A percentile compares a stretch with the other conserved stretches of the same genome.
Conservation (phyloP, 1,139 yeast species). For the Candida sp. region DNA sequence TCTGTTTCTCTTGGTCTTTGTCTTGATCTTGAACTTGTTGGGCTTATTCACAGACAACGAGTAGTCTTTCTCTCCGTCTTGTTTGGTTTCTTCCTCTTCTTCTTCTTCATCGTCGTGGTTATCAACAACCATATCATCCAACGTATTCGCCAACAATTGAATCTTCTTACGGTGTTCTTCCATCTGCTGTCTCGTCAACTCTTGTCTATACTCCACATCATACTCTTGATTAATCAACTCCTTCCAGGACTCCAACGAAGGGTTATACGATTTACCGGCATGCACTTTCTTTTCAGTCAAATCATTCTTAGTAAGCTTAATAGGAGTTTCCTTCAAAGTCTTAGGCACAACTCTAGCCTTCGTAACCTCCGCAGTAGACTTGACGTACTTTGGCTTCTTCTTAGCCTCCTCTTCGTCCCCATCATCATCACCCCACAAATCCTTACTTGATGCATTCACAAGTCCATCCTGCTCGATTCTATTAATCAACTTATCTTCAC, state of each 20-base stretch:
- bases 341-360: slow-evolving; percentile 56
- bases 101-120: slow-evolving; percentile 39
- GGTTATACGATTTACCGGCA: slow-evolving; percentile 94
- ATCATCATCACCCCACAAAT: slow-evolving; percentile 61
- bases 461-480: slow-evolving; percentile 68
- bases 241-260: slow-evolving; percentile 86
- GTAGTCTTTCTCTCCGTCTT: slow-evolving; percentile 26
- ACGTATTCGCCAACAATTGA: slow-evolving; percentile 49
- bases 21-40: slow-evolving; percentile 71
- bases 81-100: slow-evolving; percentile 36
- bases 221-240: slow-evolving; percentile 70
- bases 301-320: slow-evolving; percentile 48
- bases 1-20: slow-evolving; percentile 76
- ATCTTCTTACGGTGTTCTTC: slow-evolving; percentile 68
- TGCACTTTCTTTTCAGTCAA: slow-evolving; percentile 38
- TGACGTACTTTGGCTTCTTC: slow-evolving; percentile 40
- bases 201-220: slow-evolving; percentile 66
- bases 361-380: slow-evolving; percentile 52
- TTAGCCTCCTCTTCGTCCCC: slow-evolving; percentile 15
- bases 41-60: slow-evolving; percentile 76
- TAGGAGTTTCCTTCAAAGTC: slow-evolving; percentile 61
- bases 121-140: slow-evolving; percentile 19
- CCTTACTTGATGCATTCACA: slow-evolving; percentile 53
- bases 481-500: slow-evolving; percentile 56
- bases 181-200: slow-evolving; percentile 62